Percentiles rank a stretch among this genome's conserved stretches.
Conservation (phyloP, 1,139 yeast species). For the Geotrichum australiense region DNA sequence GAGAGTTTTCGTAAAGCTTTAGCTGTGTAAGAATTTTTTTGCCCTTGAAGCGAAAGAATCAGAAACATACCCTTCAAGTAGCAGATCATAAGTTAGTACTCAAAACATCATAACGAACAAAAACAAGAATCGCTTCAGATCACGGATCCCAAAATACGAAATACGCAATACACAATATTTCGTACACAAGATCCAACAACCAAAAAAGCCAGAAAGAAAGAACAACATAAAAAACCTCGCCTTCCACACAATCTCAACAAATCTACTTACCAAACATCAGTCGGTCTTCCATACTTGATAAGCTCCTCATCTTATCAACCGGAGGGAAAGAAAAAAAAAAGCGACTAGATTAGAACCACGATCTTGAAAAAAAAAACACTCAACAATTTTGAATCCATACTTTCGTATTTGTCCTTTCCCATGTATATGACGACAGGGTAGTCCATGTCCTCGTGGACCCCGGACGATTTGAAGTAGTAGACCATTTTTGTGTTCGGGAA, state of each 20-base stretch:
- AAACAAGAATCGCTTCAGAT: too few relatives aligned
- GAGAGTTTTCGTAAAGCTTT: too few relatives aligned
- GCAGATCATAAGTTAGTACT: background rate
- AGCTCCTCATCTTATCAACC: constrained; percentile 51
- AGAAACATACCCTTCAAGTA: constrained; percentile 10
- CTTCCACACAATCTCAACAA: background rate
- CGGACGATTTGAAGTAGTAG: constrained; percentile 47
- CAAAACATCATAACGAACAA: background rate
- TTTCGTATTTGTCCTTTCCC: constrained; percentile 75
- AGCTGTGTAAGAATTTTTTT: too few relatives aligned
- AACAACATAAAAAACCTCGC: background rate
- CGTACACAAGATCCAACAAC: too few relatives aligned
- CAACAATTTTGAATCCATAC: constrained; percentile 23
- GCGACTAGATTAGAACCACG: too few relatives aligned
- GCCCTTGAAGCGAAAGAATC: too few relatives aligned
- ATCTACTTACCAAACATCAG: constrained; percentile 54
- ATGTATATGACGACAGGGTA: constrained; percentile 45
- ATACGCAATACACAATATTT: too few relatives aligned
- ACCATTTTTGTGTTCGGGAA: constrained; percentile 54
- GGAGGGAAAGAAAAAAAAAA: too few relatives aligned
- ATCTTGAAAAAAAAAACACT: constrained; percentile 5
- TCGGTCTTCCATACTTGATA: constrained; percentile 61
- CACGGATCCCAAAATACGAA: too few relatives aligned
- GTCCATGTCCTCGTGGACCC: constrained; percentile 32
- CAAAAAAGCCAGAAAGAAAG: too few relatives aligned